These are phyloP conservation scores for Pseudogymnoascus sp. DNA, from an alignment of 2,329 filamentous ascomycete species.

Conservation along the genomic window DNA sequence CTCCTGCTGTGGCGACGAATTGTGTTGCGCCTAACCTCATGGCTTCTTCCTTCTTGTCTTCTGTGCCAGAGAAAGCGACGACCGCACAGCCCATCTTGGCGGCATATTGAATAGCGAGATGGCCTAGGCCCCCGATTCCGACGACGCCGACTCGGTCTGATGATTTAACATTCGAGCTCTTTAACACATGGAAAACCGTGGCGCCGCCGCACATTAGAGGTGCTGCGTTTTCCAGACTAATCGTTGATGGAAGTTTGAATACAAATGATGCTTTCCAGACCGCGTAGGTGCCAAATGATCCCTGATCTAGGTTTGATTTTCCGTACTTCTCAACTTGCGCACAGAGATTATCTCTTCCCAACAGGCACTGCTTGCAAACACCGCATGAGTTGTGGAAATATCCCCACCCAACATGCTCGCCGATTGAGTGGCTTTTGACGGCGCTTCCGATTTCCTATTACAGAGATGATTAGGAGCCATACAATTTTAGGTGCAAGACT, in stretches of 20 bases:
- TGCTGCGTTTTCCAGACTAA: conserved; percentile 36
- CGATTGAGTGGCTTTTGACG: conserved; percentile 36
- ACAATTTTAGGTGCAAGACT: not conserved
- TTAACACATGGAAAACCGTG: conserved; percentile 35
- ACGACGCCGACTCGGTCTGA: conserved; percentile 37
- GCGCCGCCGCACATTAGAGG: conserved; percentile 44
- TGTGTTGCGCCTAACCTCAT: conserved; percentile 52
- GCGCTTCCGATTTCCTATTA: conserved; percentile 33
- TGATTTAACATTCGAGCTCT: conserved; percentile 32
- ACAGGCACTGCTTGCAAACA: conserved; percentile 40
- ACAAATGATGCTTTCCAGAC: conserved; percentile 37
- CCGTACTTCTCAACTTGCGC: conserved; percentile 38
- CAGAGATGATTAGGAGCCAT: conserved; percentile 10
- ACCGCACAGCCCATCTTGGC: conserved; percentile 57
- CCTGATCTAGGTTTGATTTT: conserved; percentile 40
- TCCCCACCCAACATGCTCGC: conserved; percentile 45
- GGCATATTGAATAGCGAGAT: conserved; percentile 58
- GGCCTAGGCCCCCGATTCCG: conserved; percentile 56
- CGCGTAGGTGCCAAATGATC: conserved; percentile 38
- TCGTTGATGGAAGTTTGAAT: conserved; percentile 35
- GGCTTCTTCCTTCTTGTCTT: conserved; percentile 59
- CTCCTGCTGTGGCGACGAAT: conserved; percentile 50
- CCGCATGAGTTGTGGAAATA: conserved; percentile 38
- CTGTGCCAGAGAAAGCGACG: conserved; percentile 51
- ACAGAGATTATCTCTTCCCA: conserved; percentile 41